These are phyloP conservation scores for Aureobasidium pullulans DNA, from an alignment of 2,329 filamentous ascomycete species.

Conservation along the genomic window DNA sequence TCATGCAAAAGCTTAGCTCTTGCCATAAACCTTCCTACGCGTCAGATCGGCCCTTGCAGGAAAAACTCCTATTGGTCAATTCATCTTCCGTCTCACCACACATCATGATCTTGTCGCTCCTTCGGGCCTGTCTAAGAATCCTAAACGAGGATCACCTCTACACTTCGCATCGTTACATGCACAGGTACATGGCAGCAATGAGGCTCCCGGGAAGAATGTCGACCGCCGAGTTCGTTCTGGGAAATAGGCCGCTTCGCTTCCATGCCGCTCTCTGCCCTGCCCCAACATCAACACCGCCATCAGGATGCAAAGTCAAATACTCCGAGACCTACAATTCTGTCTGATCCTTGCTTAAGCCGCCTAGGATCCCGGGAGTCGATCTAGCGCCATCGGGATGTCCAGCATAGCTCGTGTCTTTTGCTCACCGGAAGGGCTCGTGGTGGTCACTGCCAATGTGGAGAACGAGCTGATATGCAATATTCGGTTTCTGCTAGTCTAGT, in stretches of 20 bases:
- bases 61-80: not conserved
- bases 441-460: not conserved
- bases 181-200: not conserved
- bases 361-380: not conserved
- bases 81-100: conserved; percentile 1
- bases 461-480: conserved; percentile 10
- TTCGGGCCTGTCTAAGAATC: not conserved
- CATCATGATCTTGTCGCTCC: not conserved
- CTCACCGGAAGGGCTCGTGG: not conserved
- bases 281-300: not conserved
- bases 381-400: conserved; percentile 10
- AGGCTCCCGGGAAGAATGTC: not conserved
- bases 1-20: conserved; percentile 4
- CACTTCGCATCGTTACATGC: not conserved
- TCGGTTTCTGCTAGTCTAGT: conserved; percentile 5
- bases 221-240: not conserved
- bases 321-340: not conserved
- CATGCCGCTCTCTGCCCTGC: not conserved
- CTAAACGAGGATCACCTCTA: not conserved
- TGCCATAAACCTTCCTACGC: not conserved
- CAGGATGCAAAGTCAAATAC: conserved; percentile 2
- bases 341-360: conserved; percentile 7
- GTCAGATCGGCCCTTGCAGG: not conserved
- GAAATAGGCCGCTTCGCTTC: not conserved
- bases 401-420: not conserved